phyloP scores from a whole-genome alignment of 2,329 filamentous ascomycete species.

The Talaromyces islandicus region DNA sequence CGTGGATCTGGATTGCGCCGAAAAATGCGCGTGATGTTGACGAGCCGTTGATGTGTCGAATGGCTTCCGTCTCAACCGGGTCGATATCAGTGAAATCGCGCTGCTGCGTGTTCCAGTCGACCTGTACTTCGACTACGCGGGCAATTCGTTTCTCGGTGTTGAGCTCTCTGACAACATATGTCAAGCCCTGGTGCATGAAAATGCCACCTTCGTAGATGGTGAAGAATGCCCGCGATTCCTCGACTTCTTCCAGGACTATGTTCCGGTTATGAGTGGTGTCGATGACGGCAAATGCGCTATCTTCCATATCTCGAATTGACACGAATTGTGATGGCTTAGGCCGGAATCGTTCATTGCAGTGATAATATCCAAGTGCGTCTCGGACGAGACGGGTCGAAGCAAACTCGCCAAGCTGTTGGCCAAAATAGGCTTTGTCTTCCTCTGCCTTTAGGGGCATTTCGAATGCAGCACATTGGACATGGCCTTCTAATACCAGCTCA shows the following conservation, averaged over 20 bases:
- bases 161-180: slow-evolving; percentile 87
- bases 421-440: slow-evolving; percentile 74
- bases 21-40: slow-evolving; percentile 71
- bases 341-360: slow-evolving; percentile 82
- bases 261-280: slow-evolving; percentile 77
- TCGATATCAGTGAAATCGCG: slow-evolving; percentile 93
- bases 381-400: slow-evolving; percentile 66
- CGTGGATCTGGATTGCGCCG: slow-evolving; percentile 76
- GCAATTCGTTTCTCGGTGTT: slow-evolving; percentile 73
- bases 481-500: slow-evolving; percentile 83
- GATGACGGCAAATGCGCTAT: slow-evolving; percentile 90
- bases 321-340: slow-evolving; percentile 78
- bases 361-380: slow-evolving; percentile 77
- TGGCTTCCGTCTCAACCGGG: slow-evolving; percentile 83
- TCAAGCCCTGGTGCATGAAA: slow-evolving; percentile 91
- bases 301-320: slow-evolving; percentile 80
- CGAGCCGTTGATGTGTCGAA: slow-evolving; percentile 59
- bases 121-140: slow-evolving; percentile 79
- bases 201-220: slow-evolving; percentile 96
- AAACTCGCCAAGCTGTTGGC: slow-evolving; percentile 63
- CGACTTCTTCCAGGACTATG: slow-evolving; percentile 86
- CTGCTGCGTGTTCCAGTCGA: slow-evolving; percentile 92
- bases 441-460: slow-evolving; percentile 86
- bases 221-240: slow-evolving; percentile 89
- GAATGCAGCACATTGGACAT: slow-evolving; percentile 89